Percentiles rank a stretch among this genome's conserved stretches.
These are phyloP conservation scores for Xylaria digitata DNA, from an alignment of 2,329 filamentous ascomycete species.

Conservation along the genomic window DNA sequence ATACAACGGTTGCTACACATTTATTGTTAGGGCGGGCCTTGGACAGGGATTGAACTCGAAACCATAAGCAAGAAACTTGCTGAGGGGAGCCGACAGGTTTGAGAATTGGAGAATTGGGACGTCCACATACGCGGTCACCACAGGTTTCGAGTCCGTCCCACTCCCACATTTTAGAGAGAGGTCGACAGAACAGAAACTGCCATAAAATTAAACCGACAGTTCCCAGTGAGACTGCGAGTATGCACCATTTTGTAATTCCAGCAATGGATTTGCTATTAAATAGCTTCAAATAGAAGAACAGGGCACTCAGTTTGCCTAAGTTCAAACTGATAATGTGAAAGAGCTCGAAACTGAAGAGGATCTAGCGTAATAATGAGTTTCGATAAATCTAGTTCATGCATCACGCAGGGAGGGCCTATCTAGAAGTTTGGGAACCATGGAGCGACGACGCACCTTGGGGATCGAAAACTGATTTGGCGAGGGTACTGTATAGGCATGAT, in stretches of 20 bases:
- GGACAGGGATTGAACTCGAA: not conserved
- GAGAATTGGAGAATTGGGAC: not conserved
- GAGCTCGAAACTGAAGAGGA: constrained; percentile 41
- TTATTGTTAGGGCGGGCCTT: constrained; percentile 10
- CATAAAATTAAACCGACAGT: constrained; percentile 37
- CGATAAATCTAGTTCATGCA: not conserved
- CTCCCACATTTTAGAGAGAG: constrained; percentile 39
- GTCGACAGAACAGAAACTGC: constrained; percentile 41
- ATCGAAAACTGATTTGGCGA: constrained; percentile 40
- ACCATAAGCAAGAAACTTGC: not conserved
- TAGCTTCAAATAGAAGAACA: constrained; percentile 39
- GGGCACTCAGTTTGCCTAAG: constrained; percentile 40
- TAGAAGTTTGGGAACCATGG: not conserved
- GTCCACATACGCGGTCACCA: constrained; percentile 39
- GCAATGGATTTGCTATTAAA: constrained; percentile 34
- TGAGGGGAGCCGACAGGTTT: not conserved
- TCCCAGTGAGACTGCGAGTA: constrained; percentile 30
- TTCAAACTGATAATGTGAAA: constrained; percentile 40
- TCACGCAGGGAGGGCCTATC: not conserved
- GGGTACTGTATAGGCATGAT: constrained; percentile 36
- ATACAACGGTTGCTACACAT: constrained; percentile 34
- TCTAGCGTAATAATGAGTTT: constrained; percentile 22
- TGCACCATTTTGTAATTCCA: constrained; percentile 32
- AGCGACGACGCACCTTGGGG: constrained; percentile 37
- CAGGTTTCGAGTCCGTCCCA: constrained; percentile 40